These are phyloP conservation scores for Globisporangium camurandrum DNA, from an alignment of 352 stramenopile genomes.

Conservation along the genomic window DNA sequence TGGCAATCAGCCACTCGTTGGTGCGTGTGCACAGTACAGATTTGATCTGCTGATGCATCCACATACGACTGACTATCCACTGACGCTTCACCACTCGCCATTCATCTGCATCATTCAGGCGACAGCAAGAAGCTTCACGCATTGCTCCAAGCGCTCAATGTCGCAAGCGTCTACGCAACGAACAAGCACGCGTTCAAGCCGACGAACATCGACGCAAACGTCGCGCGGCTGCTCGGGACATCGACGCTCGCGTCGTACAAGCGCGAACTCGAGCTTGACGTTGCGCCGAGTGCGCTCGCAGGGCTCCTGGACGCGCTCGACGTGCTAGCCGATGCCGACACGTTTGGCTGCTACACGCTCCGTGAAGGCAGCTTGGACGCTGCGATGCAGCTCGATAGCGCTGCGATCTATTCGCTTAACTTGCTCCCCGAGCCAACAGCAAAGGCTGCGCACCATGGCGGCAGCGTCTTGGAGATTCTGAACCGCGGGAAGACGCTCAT, in stretches of 20 bases:
- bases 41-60: too few relatives aligned
- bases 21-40: too few relatives aligned
- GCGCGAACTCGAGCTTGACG: conserved; percentile 53
- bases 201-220: conserved; percentile 47
- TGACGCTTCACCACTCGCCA: not conserved
- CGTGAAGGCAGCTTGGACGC: conserved; percentile 59
- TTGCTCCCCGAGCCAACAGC: conserved; percentile 76
- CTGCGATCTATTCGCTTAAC: conserved; percentile 90
- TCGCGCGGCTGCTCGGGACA: conserved; percentile 50
- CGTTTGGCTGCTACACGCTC: conserved; percentile 72
- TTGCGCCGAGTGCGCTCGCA: conserved; percentile 59
- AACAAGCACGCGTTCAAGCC: conserved; percentile 72
- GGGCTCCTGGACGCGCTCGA: conserved; percentile 61
- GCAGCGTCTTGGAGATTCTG: conserved; percentile 91
- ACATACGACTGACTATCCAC: conserved; percentile 1
- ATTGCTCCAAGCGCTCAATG: conserved; percentile 57
- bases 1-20: conserved; percentile 41
- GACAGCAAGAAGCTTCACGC: conserved; percentile 82
- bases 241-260: conserved; percentile 54
- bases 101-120: too few relatives aligned
- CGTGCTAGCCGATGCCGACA: conserved; percentile 57
- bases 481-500: conserved; percentile 93
- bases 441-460: conserved; percentile 32
- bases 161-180: conserved; percentile 45
- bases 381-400: conserved; percentile 90